Evolutionary conservation across 2,329 filamentous ascomycete species (phyloP).

Genomic region (Fusarium nematophilum): DNA sequence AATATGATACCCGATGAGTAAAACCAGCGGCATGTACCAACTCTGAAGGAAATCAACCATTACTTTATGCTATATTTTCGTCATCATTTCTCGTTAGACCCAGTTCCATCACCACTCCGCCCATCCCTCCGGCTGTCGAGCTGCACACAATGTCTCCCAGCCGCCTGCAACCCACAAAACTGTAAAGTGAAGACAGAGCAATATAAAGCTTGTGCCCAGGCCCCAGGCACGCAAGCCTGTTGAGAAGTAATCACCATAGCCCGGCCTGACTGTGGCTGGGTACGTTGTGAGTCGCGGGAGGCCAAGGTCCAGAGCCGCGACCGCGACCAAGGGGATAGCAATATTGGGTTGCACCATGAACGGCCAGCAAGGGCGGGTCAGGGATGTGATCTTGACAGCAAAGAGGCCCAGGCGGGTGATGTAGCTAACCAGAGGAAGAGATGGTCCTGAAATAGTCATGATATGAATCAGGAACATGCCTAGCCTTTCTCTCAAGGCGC

Average conservation of each 20-base stretch:
- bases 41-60: not conserved
- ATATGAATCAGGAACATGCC: constrained; percentile 50
- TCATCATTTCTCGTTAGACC: not conserved
- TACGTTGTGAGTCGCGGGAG: constrained; percentile 45
- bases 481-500: constrained; percentile 48
- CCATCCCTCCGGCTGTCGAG: constrained; percentile 44
- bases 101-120: constrained; percentile 41
- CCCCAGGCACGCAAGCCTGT: constrained; percentile 42
- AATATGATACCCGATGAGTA: no score
- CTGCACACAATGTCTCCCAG: constrained; percentile 50
- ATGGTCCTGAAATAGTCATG: constrained; percentile 38
- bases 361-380: constrained; percentile 78
- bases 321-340: constrained; percentile 72
- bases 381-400: constrained; percentile 72
- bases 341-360: constrained; percentile 73
- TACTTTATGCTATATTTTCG: not conserved
- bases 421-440: constrained; percentile 48
- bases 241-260: constrained; percentile 28
- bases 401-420: constrained; percentile 70
- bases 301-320: constrained; percentile 76
- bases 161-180: constrained; percentile 50
- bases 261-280: constrained; percentile 15
- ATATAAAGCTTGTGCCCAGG: constrained; percentile 45
- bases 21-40: no score
- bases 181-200: constrained; percentile 49